Base-by-base conservation (phyloP, 345 rosid species). In the Trapa bicornis region DNA sequence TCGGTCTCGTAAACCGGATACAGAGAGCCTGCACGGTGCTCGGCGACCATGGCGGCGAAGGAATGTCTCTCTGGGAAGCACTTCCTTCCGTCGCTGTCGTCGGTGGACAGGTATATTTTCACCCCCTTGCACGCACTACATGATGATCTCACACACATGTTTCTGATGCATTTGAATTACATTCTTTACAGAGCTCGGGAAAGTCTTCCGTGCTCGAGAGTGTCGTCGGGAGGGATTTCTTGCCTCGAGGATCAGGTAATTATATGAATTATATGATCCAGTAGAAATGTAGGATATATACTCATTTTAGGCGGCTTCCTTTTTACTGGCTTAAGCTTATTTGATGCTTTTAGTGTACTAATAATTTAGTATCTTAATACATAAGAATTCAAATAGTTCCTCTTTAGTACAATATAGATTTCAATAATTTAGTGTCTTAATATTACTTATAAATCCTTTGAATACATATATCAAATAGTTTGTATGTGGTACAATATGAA, bases 1-100 rank as follows among this genome's bases (percentile, higher is more conserved):
- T 89, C 76, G 94, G 99, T 37, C 77, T 89, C 35, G 88, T 95
- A 35, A 95, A 95, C 87, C 83, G 89, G 78, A 95, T 91, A 83
- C 99, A 95, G 75, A 80, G 97, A 71, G 99, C 96, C 63, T 91
- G 99, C 67, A 91, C 96, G 65, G 99, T 95, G 37, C 75, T 95
- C 61, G 97, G 99, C 37, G 96, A 95, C 77, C 84, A 94, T 77
- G 99, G 99, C 35, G 97, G 99, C 73, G 89, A 91, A 76, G 96
- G 99, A 75, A 82, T 95, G 96, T 91, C 99, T 4, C 96, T 95
- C n/a, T 91, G 99, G 97, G 97, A 91, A 84, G 97, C 99, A 70
- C 96, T 95, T 42, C 97, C 96, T 38, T 78, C 97, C 56, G 99
- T 95, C 76, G 96, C 96, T 2, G 99, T 95, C 69, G 97, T 89